Conservation (phyloP, 208 protist species). For the Histomonas meleagridis region DNA sequence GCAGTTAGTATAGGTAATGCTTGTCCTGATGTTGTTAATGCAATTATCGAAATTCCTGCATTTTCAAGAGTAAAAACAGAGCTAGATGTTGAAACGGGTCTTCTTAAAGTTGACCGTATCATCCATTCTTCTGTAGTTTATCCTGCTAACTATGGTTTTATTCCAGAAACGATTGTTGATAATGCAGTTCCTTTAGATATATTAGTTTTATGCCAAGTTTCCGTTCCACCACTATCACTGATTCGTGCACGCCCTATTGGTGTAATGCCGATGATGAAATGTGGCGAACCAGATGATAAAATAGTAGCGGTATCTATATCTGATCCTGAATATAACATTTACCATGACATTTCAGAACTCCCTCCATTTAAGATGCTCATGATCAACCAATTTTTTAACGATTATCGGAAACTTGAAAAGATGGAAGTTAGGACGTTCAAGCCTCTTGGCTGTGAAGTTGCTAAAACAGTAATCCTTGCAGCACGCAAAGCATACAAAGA, state of each 20-base stretch:
- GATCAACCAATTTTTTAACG: conserved; percentile 19
- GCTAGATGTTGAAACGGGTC: neutral
- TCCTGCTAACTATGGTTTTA: conserved; percentile 25
- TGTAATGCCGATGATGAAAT: neutral
- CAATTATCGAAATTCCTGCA: conserved; percentile 24
- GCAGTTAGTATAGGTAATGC: neutral
- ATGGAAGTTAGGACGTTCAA: conserved; percentile 8
- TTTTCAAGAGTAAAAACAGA: conserved; percentile 26
- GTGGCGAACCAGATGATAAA: conserved; percentile 23
- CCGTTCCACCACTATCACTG: neutral
- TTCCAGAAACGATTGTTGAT: conserved; percentile 13
- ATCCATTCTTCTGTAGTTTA: neutral
- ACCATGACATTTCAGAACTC: neutral
- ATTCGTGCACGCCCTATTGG: neutral
- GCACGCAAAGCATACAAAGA: too few species aligned
- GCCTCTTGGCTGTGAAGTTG: neutral
- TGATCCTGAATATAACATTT: conserved; percentile 31
- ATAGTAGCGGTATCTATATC: neutral
- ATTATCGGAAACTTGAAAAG: neutral
- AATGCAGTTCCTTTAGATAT: conserved; percentile 11
- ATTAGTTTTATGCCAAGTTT: neutral
- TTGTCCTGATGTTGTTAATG: neutral
- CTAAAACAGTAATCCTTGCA: neutral
- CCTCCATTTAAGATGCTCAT: conserved; percentile 10
- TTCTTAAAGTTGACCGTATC: conserved; percentile 7